phyloP scores from a whole-genome alignment of 2,329 filamentous ascomycete genomes.

The Botrytis medusae region DNA sequence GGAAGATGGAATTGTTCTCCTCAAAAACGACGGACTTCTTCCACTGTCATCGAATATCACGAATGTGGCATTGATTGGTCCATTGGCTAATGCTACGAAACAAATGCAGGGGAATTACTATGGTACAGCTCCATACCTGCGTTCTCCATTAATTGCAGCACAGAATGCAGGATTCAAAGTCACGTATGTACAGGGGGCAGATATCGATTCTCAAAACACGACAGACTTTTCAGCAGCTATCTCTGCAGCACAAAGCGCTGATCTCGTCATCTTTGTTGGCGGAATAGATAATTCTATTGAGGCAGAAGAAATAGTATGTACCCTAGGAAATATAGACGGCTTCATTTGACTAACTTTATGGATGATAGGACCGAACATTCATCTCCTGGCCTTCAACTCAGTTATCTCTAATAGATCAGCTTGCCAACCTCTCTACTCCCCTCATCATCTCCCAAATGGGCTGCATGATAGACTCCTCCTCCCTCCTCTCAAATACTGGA shows the following conservation, averaged over 20 bases:
- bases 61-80: slow-evolving; percentile 32
- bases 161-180: slow-evolving; percentile 36
- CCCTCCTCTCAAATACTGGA: slow-evolving; percentile 48
- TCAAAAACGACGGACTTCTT: slow-evolving; percentile 34
- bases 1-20: slow-evolving; percentile 32
- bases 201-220: slow-evolving; percentile 39
- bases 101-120: slow-evolving; percentile 35
- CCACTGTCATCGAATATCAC: slow-evolving; percentile 24
- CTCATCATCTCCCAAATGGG: slow-evolving; percentile 54
- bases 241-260: slow-evolving; percentile 45
- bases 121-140: slow-evolving; percentile 30
- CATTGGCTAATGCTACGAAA: slow-evolving; percentile 29
- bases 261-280: slow-evolving; percentile 55
- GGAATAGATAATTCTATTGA: slow-evolving; percentile 56
- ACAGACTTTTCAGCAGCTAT: slow-evolving; percentile 38
- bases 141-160: slow-evolving; percentile 47
- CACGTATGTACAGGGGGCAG: slow-evolving; percentile 44
- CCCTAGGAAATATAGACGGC: background rate
- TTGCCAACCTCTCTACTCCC: slow-evolving; percentile 49
- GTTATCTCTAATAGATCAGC: slow-evolving; percentile 50
- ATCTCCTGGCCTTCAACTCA: slow-evolving; percentile 55
- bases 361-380: slow-evolving; percentile 46
- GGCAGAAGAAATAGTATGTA: slow-evolving; percentile 43
- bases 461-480: slow-evolving; percentile 51
- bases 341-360: background rate